Base-by-base conservation (phyloP, 805 yeast genomes). In the Yueomyces sp. region DNA sequence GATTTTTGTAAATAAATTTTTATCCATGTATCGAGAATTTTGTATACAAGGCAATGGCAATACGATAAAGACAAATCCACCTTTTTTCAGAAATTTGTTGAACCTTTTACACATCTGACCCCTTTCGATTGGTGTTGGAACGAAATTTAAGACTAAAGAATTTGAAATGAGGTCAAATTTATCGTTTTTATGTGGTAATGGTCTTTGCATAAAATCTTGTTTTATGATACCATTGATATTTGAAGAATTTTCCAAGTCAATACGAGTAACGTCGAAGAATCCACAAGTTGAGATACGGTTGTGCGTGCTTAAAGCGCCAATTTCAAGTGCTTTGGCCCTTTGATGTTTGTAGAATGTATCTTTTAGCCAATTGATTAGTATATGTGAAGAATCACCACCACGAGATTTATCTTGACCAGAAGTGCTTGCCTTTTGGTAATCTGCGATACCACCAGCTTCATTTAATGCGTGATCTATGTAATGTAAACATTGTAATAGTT, bases 361-460 rank as follows among this genome's bases (percentile, higher is more conserved):
- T 27, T 66, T 64, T 32, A 85, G 61, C 88, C 94, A 85, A 44
- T 77, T 74, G n/a, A 85, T 71, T 39, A 90, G 64, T 53, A 79
- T 68, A 51, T 81, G 84, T 2, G 95, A 86, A 0, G 96, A 85
- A 56, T 90, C 98, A 2, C 96, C 95, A 0, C 98, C 97, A 48
- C 97, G 60, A 40, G 71, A 70, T 0, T 62, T 57, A 45, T 76
- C 74, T 54, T 90, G 98, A 0, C 98, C 98, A 42, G 77, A 76
- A 1, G 82, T 73, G 2, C 95, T 85, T 0, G 97, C 97, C 26
- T 70, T 62, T 55, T 90, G 98, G 58, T 90, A 90, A 8, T 75
- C 74, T 41, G 76, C 71, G 2, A 90, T 59, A 0, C 96, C 96
- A 0, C 96, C 96, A 38, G 78, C 66, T 38, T 65, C 69, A 6